Evolutionary conservation across 2,329 filamentous ascomycete genomes (phyloP), one percentile per base, ranked within the genome.

Genomic region (Aquanectria penicillioides): DNA sequence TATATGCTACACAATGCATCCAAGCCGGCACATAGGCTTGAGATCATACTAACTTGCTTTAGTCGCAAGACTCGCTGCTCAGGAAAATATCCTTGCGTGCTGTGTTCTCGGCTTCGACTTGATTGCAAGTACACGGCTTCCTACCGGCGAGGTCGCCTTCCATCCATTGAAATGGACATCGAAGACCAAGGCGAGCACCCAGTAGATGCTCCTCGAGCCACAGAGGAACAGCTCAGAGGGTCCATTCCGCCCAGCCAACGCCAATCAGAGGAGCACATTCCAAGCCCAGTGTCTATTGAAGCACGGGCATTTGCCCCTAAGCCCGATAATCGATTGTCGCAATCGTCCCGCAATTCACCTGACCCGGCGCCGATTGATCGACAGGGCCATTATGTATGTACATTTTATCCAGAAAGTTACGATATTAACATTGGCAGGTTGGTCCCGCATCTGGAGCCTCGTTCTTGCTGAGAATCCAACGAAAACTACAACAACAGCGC

Each of bases 401-500:
- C n/a, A n/a, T n/a, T n/a, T n/a, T n/a, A n/a, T n/a, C n/a, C n/a
- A n/a, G n/a, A n/a, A n/a, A n/a, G n/a, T n/a, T n/a, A n/a, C n/a
- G n/a, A n/a, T n/a, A n/a, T n/a, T n/a, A n/a, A n/a, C n/a, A n/a
- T n/a, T n/a, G n/a, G n/a, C n/a, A n/a, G n/a, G n/a, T 67, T 5
- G 64, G 64, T 2, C 62, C 62, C 20, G 60, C 64, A n/a, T 67
- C 64, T 5, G 61, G 64, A 2, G 62, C 49, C 1, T 63, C 60
- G 0, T 67, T 67, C 15, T n/a, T 67, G 5, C 26, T 65, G 29
- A 40, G 64, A 10, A 64, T 70, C 5, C 67, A 70, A 26, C 76
- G 50, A 72, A 81, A 36, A 17, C 23, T 67, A 11, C 77, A 50
- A 3, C 52, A 81, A 36, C 74, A 79, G 49, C 76, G 75, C 11